Evolutionary conservation across 176 grass and related monocot species (phyloP), one percentile per base, ranked within the genome.

Genomic region (Aechmea fasciata): DNA sequence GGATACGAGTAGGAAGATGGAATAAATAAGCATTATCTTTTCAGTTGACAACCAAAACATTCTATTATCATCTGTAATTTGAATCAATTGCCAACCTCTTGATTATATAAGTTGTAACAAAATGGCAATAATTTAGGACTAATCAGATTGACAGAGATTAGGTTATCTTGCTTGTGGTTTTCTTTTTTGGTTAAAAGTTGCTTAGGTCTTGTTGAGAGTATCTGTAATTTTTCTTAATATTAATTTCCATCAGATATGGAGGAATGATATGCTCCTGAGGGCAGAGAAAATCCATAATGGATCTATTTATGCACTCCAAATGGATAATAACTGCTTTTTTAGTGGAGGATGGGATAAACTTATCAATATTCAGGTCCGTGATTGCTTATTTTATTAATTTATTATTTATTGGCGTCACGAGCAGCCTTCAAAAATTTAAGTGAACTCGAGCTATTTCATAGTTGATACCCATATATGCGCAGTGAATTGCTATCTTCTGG

Each of bases 311-410:
- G 84, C 89, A 69, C 77, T 90, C 78, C 71, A 77, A 70, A 74
- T 89, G 53, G 73, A 85, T 25, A 75, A 69, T 17, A 87, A 90
- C 57, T 90, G 77, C 69, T 67, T 97, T 19, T 97, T 92, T 78
- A 74, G 77, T 67, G 89, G 84, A 78, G 94, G 94, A 53, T 87
- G 84, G 89, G 84, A 92, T 83, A 97, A 87, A 97, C 25, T 71
- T 65, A 71, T 97, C 64, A 78, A 83, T 75, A 81, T 97, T 70
- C 81, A 92, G 86, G 86, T 97, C 25, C 50, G 11, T 77, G 29
- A 80, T 68, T 59, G 14, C 54, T 18, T 59, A 59, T 17, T 59
- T 28, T 50, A 20, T 33, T 11, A 11, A 18, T 47, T 73, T n/a
- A 47, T 48, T 65, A 14, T 17, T 53, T 11, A 47, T 48, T 12